Percentiles rank a stretch among this genome's conserved stretches.
phyloP scores from a whole-genome alignment of 140 eudicot species.

The Senecio squalidus region DNA sequence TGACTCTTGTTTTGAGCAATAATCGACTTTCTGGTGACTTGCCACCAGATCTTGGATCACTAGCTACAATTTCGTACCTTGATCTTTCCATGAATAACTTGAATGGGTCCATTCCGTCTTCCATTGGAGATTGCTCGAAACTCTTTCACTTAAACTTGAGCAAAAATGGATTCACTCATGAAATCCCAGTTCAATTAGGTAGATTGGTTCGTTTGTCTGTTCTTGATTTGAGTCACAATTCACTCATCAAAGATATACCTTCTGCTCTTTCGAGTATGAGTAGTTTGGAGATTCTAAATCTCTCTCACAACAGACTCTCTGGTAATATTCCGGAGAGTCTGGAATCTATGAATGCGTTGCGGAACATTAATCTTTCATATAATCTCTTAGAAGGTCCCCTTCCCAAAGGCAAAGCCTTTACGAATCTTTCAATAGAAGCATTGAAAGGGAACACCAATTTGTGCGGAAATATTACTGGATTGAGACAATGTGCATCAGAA shows the following conservation, averaged over 20 bases:
- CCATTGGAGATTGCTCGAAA: slow-evolving; percentile 21
- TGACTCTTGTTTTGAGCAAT: slow-evolving; percentile 10
- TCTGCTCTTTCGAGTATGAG: slow-evolving; percentile 8
- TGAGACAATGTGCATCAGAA: slow-evolving; percentile 21
- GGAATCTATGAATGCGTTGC: slow-evolving; percentile 10
- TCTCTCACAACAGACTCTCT: slow-evolving; percentile 25
- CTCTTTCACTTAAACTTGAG: slow-evolving; percentile 31
- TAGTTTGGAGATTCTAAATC: slow-evolving; percentile 17
- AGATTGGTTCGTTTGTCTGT: background rate
- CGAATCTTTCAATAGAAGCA: slow-evolving; percentile 24
- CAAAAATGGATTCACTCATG: slow-evolving; percentile 23
- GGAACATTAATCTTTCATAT: slow-evolving; percentile 29
- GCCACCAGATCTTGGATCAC: slow-evolving; percentile 33
- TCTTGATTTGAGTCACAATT: slow-evolving; percentile 25
- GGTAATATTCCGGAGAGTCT: slow-evolving; percentile 27
- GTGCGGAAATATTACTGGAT: slow-evolving; percentile 37
- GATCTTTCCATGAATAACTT: slow-evolving; percentile 40
- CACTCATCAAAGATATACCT: slow-evolving; percentile 27
- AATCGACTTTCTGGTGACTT: slow-evolving; percentile 40
- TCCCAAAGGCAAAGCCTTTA: slow-evolving; percentile 29
- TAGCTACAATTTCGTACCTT: slow-evolving; percentile 8
- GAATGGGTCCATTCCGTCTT: slow-evolving; percentile 32
- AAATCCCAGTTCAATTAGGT: slow-evolving; percentile 32
- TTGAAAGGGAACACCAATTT: slow-evolving; percentile 31
- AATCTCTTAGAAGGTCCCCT: slow-evolving; percentile 38